phyloP scores from a whole-genome alignment of 169 alveolate genomes.

The Babesia ovis region DNA sequence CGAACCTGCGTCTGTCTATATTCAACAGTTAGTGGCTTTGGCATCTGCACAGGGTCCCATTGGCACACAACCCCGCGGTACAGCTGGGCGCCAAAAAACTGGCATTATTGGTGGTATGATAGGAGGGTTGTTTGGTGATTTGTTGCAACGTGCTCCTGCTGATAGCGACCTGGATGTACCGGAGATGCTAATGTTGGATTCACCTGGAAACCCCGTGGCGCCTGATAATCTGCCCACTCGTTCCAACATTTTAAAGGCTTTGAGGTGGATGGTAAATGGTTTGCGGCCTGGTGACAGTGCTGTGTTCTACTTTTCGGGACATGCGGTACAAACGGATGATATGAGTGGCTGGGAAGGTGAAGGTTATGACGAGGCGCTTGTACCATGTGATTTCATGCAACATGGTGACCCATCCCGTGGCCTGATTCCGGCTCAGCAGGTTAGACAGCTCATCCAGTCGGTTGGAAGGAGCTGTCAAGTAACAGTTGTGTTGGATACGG shows the following conservation, averaged over 20 bases:
- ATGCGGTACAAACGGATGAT: conserved; percentile 87
- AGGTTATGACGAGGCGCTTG: conserved; percentile 89
- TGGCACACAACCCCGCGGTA: conserved; percentile 11
- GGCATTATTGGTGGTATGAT: conserved; percentile 62
- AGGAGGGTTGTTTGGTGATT: conserved; percentile 36
- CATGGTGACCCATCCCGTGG: conserved; percentile 73
- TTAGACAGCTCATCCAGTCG: conserved; percentile 76
- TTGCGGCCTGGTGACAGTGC: conserved; percentile 80
- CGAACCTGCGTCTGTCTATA: conserved; percentile 78
- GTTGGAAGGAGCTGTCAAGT: conserved; percentile 72
- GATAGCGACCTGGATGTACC: conserved; percentile 67
- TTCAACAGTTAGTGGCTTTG: conserved; percentile 46
- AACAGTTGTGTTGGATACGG: conserved; percentile 83
- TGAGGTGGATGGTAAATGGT: conserved; percentile 84
- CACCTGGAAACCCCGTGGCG: conserved; percentile 57
- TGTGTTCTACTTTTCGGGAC: conserved; percentile 88
- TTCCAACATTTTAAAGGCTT: conserved; percentile 79
- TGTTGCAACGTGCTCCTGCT: conserved; percentile 15
- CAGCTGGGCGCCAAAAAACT: conserved; percentile 35
- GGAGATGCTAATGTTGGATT: conserved; percentile 73
- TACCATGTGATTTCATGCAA: conserved; percentile 83
- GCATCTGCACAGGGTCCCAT: not conserved
- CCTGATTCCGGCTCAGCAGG: conserved; percentile 79
- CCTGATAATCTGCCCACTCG: conserved; percentile 77
- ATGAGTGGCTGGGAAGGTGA: conserved; percentile 91